Percentiles rank a stretch among this genome's conserved stretches.
Conservation (phyloP, 2,329 filamentous ascomycete species). For the Venturia effusa region DNA sequence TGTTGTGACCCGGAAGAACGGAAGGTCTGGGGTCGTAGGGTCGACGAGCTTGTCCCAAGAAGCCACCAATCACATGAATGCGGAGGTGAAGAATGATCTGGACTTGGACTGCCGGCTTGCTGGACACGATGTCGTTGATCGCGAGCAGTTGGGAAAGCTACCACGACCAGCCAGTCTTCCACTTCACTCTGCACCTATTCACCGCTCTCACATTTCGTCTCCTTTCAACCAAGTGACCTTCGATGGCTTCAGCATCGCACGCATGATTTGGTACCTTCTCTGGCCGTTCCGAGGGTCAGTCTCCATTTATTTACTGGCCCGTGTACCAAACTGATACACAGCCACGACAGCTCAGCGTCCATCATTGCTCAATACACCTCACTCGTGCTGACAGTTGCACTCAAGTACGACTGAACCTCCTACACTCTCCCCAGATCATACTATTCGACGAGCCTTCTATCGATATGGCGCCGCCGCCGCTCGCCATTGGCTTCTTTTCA, state of each 20-base stretch:
- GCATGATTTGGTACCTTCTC: constrained; percentile 68
- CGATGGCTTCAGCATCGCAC: not conserved
- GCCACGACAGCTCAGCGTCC: no score
- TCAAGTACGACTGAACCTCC: constrained; percentile 64
- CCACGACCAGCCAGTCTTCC: not conserved
- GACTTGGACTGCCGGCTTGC: not conserved
- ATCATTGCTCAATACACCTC: not conserved
- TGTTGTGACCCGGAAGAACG: not conserved
- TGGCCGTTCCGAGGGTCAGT: constrained; percentile 68
- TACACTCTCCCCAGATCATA: constrained; percentile 51
- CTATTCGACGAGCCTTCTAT: constrained; percentile 52
- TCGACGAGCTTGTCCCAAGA: not conserved
- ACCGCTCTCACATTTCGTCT: not conserved
- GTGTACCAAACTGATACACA: not conserved
- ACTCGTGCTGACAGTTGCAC: constrained; percentile 3
- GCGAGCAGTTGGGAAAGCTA: not conserved
- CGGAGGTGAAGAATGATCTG: not conserved
- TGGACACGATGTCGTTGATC: not conserved
- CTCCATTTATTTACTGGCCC: not conserved
- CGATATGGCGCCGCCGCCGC: constrained; percentile 61
- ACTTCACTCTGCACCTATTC: not conserved
- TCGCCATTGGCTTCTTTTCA: constrained; percentile 61
- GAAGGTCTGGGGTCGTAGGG: not conserved
- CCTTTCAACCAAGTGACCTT: not conserved
- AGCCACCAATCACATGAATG: not conserved